Evolutionary conservation across 768 basidiomycete genomes (phyloP).

Genomic region (Epithele typhae): DNA sequence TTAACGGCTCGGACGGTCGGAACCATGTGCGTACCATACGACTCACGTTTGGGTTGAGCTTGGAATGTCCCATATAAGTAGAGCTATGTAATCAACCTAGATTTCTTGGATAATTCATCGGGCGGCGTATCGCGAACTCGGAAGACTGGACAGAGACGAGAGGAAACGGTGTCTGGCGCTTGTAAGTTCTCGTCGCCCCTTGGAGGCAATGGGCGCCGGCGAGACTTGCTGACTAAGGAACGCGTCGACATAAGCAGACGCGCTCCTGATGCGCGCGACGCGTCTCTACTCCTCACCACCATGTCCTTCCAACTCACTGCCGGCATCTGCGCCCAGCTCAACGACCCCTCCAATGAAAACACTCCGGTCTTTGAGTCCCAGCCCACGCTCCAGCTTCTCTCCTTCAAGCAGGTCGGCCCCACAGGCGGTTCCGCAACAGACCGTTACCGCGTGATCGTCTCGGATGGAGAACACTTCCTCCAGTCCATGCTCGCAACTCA

Average conservation of each 20-base stretch:
- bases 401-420: slow-evolving; percentile 68
- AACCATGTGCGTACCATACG: no score
- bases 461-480: slow-evolving; percentile 81
- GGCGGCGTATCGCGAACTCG: no score
- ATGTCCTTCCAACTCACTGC: slow-evolving; percentile 49
- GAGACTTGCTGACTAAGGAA: no score
- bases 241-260: slow-evolving; percentile 18
- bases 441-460: slow-evolving; percentile 79
- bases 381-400: slow-evolving; percentile 74
- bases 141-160: no score
- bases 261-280: slow-evolving; percentile 10
- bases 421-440: slow-evolving; percentile 38
- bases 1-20: no score
- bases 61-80: no score
- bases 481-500: slow-evolving; percentile 97
- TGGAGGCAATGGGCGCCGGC: no score
- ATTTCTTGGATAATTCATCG: no score
- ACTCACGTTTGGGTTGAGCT: no score
- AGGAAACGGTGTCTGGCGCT: no score
- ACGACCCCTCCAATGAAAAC: slow-evolving; percentile 41
- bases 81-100: no score
- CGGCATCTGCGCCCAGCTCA: slow-evolving; percentile 52
- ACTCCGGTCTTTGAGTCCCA: slow-evolving; percentile 23
- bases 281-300: slow-evolving; percentile 18
- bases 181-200: no score